Evolutionary conservation across 2,329 filamentous ascomycete genomes (phyloP).

Genomic region (Fulvia fulva): DNA sequence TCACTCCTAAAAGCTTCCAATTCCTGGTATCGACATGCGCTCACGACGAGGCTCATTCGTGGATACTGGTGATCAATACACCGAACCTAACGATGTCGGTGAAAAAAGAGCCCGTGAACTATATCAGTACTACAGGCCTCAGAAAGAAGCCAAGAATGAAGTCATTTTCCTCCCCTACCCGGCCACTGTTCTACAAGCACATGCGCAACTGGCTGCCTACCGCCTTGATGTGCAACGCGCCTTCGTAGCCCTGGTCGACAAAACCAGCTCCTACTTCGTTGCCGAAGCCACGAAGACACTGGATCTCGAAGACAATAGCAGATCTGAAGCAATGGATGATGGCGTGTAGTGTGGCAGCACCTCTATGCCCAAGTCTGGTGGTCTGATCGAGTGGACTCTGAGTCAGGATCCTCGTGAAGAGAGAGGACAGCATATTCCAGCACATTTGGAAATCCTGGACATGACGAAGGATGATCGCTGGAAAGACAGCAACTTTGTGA

Average conservation of each 20-base stretch:
- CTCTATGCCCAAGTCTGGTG: conserved; percentile 58
- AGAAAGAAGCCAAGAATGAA: conserved; percentile 14
- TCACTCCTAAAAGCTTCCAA: not conserved
- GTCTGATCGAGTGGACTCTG: conserved; percentile 53
- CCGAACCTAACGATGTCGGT: conserved; percentile 21
- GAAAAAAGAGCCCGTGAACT: conserved; percentile 26
- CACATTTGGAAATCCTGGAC: conserved; percentile 36
- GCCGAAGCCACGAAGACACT: conserved; percentile 50
- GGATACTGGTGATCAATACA: conserved; percentile 13
- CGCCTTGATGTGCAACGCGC: conserved; percentile 46
- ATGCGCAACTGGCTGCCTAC: conserved; percentile 49
- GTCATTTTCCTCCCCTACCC: conserved; percentile 19
- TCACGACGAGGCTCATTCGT: conserved; percentile 1
- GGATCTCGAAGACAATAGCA: conserved; percentile 31
- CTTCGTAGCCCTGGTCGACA: conserved; percentile 51
- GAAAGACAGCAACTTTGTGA: conserved; percentile 29
- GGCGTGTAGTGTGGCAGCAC: conserved; percentile 40
- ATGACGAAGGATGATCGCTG: conserved; percentile 30
- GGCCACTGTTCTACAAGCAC: conserved; percentile 42
- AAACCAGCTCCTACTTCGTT: conserved; percentile 47
- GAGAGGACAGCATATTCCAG: conserved; percentile 28
- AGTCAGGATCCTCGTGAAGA: conserved; percentile 14
- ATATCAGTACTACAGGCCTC: conserved; percentile 25
- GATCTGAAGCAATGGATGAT: conserved; percentile 27
- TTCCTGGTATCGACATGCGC: not conserved